Percentiles rank a stretch among this genome's conserved stretches.
Evolutionary conservation across 768 basidiomycete species (phyloP).

Genomic region (Agrocybe pediades): DNA sequence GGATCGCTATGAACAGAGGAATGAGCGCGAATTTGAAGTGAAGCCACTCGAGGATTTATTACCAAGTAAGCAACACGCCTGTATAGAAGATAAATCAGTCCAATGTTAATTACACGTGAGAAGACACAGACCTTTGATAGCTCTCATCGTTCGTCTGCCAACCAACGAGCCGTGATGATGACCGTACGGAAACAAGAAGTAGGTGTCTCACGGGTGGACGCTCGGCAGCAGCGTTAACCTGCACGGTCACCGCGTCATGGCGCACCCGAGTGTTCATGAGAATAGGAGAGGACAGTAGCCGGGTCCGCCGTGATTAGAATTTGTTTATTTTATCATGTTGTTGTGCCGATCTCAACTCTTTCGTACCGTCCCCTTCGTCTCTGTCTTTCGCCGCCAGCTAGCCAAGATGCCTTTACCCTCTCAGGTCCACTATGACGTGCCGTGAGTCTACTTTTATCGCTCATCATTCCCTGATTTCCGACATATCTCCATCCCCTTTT

Average conservation of each 20-base stretch:
- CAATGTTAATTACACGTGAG: constrained; percentile 1
- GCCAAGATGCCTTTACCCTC: constrained; percentile 34
- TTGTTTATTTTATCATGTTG: constrained; percentile 9
- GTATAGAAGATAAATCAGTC: neutral
- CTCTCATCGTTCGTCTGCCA: constrained; percentile 47
- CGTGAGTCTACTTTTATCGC: constrained; percentile 18
- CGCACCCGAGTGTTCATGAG: neutral
- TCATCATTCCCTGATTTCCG: neutral
- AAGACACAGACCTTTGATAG: constrained; percentile 60
- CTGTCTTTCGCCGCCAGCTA: constrained; percentile 1
- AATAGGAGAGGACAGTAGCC: neutral
- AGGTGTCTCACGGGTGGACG: constrained; percentile 7
- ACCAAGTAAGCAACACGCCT: constrained; percentile 76
- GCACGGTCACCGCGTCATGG: too few relatives aligned
- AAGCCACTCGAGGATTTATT: constrained; percentile 14
- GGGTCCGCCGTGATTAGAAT: neutral
- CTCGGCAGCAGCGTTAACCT: too few relatives aligned
- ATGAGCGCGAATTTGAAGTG: neutral
- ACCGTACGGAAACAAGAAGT: constrained; percentile 15
- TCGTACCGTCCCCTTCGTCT: constrained; percentile 3
- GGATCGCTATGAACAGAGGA: constrained; percentile 58
- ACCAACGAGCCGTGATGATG: constrained; percentile 1
- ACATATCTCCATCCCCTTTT: constrained; percentile 1
- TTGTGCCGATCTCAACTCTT: neutral
- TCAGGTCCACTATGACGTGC: constrained; percentile 26